These are phyloP conservation scores for Vitis rotundifolia DNA, from an alignment of 164 flowering plant species.

Conservation along the genomic window DNA sequence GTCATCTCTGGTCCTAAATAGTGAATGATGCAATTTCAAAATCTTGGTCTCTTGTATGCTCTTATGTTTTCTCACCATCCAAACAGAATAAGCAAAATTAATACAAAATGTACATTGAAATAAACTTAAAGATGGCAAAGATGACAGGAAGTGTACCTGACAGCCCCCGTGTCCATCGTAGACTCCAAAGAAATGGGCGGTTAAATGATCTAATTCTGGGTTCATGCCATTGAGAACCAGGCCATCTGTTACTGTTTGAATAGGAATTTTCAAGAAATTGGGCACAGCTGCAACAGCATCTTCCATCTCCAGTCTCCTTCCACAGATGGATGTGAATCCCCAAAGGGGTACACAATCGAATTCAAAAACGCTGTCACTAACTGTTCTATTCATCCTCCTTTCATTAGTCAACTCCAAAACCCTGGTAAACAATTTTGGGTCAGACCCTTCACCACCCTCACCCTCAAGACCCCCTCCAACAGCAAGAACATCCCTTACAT, in stretches of 20 bases:
- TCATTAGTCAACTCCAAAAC: conserved; percentile 4
- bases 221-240: conserved; percentile 8
- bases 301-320: conserved; percentile 58
- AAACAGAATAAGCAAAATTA: not conserved
- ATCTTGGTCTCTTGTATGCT: not conserved
- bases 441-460: conserved; percentile 3
- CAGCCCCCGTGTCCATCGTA: conserved; percentile 68
- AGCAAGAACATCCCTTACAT: not conserved
- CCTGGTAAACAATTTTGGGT: not conserved
- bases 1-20: no score
- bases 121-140: not conserved
- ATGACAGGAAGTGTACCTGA: conserved; percentile 44
- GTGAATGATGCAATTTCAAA: no score
- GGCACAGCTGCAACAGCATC: conserved; percentile 41
- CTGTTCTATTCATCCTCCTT: conserved; percentile 11
- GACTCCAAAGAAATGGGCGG: conserved; percentile 47
- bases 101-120: not conserved
- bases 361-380: conserved; percentile 11
- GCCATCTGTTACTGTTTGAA: conserved; percentile 19
- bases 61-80: not conserved
- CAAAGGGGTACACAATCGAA: conserved; percentile 33
- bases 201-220: conserved; percentile 4
- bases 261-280: conserved; percentile 29
- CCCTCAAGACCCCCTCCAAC: conserved; percentile 1
- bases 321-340: conserved; percentile 42